Evolutionary conservation across 1,284 basidiomycete genomes (phyloP), one percentile per base, ranked within the genome.

Genomic region (Serendipita sp.): DNA sequence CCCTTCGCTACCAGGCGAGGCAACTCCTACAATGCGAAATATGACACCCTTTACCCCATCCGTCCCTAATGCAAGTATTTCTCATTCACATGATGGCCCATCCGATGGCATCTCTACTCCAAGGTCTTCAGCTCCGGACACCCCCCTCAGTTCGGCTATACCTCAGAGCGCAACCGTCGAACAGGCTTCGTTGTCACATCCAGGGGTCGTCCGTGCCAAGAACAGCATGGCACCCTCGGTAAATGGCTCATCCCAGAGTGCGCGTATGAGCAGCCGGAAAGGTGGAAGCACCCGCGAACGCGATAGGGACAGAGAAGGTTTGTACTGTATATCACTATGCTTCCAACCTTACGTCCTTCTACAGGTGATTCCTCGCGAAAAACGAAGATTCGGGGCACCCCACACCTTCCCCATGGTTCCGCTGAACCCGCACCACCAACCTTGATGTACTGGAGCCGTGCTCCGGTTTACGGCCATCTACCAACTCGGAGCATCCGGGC

Each of bases 381-480:
- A 26, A 4, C 53, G 8, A 58, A 58, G 38, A 58, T 63, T 12
- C 75, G 78, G 22, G 69, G 69, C 12, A 76, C 70, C 13, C 82
- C 85, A 1, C 78, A 78, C 29, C 70, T 87, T 13, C 81, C 82
- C 0, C 76, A 77, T 50, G 78, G 80, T 68, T 78, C 84, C 55
- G 79, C 76, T 3, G 76, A 80, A 60, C 77, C 68, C 69, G 82
- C 74, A 65, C 84, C 74, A 61, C 77, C 81, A 61, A 81, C 82
- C 10, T 71, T 80, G 47, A 91, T 93, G 87, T 89, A 94, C 72
- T 94, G 91, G 87, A 90, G 87, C 67, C 79, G 81, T 62, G 85
- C 90, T 1, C 88, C 92, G 0, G 85, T 88, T 4, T 88, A 89
- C 70, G 92, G 92, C 0, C 68, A 75, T 0, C 73, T 91, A 53